phyloP scores from a whole-genome alignment of 2,329 filamentous ascomycete genomes.

The Alternaria rosae region DNA sequence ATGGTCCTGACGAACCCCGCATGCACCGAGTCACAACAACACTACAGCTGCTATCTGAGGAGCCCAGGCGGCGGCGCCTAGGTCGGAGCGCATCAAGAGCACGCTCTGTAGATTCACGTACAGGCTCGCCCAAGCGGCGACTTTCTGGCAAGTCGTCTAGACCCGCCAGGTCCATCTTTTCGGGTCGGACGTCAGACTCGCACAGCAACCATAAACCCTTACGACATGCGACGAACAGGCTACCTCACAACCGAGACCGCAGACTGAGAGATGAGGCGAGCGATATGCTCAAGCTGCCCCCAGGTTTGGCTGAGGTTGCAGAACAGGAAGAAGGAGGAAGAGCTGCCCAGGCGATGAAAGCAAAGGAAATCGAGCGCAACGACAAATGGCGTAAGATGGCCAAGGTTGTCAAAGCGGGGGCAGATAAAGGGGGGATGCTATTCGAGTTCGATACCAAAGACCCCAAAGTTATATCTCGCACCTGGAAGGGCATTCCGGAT shows the following conservation, averaged over 20 bases:
- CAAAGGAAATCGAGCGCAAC: slow-evolving; percentile 67
- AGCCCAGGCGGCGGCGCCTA: slow-evolving; percentile 62
- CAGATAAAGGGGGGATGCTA: slow-evolving; percentile 66
- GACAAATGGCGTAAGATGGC: slow-evolving; percentile 76
- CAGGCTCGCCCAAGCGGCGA: slow-evolving; percentile 50
- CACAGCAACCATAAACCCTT: slow-evolving; percentile 51
- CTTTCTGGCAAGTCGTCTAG: slow-evolving; percentile 54
- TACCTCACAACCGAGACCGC: slow-evolving; percentile 62
- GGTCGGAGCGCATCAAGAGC: slow-evolving; percentile 59
- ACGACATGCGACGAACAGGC: slow-evolving; percentile 60
- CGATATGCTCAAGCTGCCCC: slow-evolving; percentile 70
- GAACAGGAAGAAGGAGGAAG: slow-evolving; percentile 56
- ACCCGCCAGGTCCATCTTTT: slow-evolving; percentile 51
- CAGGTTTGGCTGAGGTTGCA: slow-evolving; percentile 57
- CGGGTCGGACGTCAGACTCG: slow-evolving; percentile 52
- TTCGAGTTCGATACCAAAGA: slow-evolving; percentile 83
- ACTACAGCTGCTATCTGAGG: slow-evolving; percentile 63
- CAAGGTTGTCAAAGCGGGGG: slow-evolving; percentile 53
- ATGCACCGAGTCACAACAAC: slow-evolving; percentile 68
- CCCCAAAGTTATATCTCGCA: slow-evolving; percentile 82
- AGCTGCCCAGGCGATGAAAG: slow-evolving; percentile 59
- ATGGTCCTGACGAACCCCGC: slow-evolving; percentile 44
- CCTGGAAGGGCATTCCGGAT: slow-evolving; percentile 98
- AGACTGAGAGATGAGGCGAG: slow-evolving; percentile 66
- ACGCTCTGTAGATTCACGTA: slow-evolving; percentile 51